A percentile compares a stretch with the other conserved stretches of the same genome.
These are phyloP conservation scores for Xylariaceae sp. DNA, from an alignment of 2,329 filamentous ascomycete genomes.

Conservation along the genomic window DNA sequence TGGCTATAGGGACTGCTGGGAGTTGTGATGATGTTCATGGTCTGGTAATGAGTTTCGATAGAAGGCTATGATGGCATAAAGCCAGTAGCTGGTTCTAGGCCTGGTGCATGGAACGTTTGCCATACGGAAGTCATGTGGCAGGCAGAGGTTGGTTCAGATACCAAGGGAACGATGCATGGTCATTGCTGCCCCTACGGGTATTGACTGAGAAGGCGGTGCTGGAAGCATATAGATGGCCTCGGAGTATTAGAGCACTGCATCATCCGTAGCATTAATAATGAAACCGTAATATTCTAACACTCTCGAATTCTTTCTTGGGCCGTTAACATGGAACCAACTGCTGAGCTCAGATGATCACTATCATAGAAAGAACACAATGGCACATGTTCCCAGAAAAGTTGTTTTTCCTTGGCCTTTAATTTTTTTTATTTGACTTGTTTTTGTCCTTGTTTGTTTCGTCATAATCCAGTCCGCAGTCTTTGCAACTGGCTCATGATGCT, in stretches of 20 bases:
- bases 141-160: conserved; percentile 6
- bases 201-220: conserved; percentile 4
- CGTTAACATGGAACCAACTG: too few species aligned
- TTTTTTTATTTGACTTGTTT: too few species aligned
- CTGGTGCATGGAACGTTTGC: too few species aligned
- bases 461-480: conserved; percentile 52
- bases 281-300: too few species aligned
- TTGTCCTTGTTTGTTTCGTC: conserved; percentile 1
- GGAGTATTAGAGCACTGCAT: conserved; percentile 1
- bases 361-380: too few species aligned
- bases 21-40: not conserved
- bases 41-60: not conserved
- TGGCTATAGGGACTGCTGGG: conserved; percentile 36
- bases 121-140: too few species aligned
- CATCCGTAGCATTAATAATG: not conserved
- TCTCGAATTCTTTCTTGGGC: too few species aligned
- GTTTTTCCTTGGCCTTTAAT: too few species aligned
- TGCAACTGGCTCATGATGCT: conserved; percentile 59
- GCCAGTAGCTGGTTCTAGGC: not conserved
- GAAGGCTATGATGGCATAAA: not conserved
- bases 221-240: conserved; percentile 2
- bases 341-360: too few species aligned
- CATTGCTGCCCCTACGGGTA: too few species aligned
- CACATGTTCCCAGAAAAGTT: too few species aligned
- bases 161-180: conserved; percentile 8